Base-by-base conservation (phyloP, 73 alveolate genomes). In the Chromera velia region DNA sequence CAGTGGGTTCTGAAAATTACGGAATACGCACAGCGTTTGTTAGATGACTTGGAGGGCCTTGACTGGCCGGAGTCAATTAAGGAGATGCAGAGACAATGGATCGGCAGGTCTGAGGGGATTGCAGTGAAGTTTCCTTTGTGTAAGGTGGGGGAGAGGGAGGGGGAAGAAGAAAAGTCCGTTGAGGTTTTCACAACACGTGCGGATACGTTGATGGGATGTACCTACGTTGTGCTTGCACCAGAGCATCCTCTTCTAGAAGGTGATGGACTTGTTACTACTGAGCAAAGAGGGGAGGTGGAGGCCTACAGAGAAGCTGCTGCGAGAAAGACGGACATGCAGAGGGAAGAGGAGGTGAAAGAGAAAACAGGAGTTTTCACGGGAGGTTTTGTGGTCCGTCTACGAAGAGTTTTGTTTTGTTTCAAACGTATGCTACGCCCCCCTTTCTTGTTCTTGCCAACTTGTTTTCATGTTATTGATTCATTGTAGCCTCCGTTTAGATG, bases 1-100 rank as follows among this genome's bases (percentile, higher is more conserved):
- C 85, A 89, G 67, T 89, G 95, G 93, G 80, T 75, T 34, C 78
- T 89, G 62, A 88, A 87, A 32, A 88, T 88, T 28, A 83, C 89
- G 28, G 76, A 81, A 29, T 88, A 72, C 64, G 91, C 93, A 24
- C 87, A 81, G 26, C 82, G 83, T 47, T 33, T 89, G 73, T 64
- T 45, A 9, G 40, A 76, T 0, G 93, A 77, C 32, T 79, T 89
- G 17, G 64, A 76, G 0, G 76, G 48, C 24, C 72, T 88, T 19
- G 80, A 88, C 9, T 89, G 92, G 92, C 91, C 93, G 33, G 83
- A 76, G 27, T 55, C 81, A 10, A 93, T 89, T 18, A 74, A 81
- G 40, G 92, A 83, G 49, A 74, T 82, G 68, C 89, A 89, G 67
- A 84, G 87, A 46, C 88, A 91, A 30, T 89, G 95, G 95, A 89